Evolutionary conservation across 1,284 basidiomycete genomes (phyloP), one percentile per base, ranked within the genome.

Genomic region (Leccinum solheimii): DNA sequence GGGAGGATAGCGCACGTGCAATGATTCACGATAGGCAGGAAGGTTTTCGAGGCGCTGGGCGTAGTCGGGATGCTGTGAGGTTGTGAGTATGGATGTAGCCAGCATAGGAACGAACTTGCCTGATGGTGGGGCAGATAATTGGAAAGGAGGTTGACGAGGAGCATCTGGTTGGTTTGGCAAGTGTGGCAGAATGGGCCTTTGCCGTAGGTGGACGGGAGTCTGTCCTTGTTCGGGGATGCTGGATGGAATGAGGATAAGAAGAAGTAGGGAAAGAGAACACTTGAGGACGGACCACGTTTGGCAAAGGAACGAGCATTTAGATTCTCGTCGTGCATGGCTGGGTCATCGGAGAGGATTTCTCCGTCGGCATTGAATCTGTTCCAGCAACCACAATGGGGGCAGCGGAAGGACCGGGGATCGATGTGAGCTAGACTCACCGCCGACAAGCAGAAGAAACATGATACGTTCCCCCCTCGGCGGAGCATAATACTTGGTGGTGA

Each of bases 111-210:
- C n/a, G 7, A 19, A 77, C 83, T 69, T 72, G 85, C 92, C 70
- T 81, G 80, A 16, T 80, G 83, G 60, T 79, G 77, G 55, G 94
- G 94, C 0, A 96, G 83, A 72, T 96, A 97, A 67, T 92, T 94
- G 5, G 93, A 91, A 30, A 97, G 78, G 58, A 97, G 81, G 72
- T 95, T 92, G 64, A 93, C 80, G 57, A 94, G 81, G 32, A 97
- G 82, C 75, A 86, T 89, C 72, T 97, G 92, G 75, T 97, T 97
- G n/a, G 92, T 92, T 64, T 90, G 85, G 73, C 95, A 97, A 11
- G 84, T 85, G 66, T 89, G 87, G 74, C 95, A 97, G 79, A 96
- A 95, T 4, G 86, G 82, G 2, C 81, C 76, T 55, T 77, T 80
- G 45, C 81, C 78, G 66, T 86, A 87, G 55, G 80, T 72, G 26